Evolutionary conservation across 257 asterid genomes (phyloP).

Genomic region (Gentiana straminea): DNA sequence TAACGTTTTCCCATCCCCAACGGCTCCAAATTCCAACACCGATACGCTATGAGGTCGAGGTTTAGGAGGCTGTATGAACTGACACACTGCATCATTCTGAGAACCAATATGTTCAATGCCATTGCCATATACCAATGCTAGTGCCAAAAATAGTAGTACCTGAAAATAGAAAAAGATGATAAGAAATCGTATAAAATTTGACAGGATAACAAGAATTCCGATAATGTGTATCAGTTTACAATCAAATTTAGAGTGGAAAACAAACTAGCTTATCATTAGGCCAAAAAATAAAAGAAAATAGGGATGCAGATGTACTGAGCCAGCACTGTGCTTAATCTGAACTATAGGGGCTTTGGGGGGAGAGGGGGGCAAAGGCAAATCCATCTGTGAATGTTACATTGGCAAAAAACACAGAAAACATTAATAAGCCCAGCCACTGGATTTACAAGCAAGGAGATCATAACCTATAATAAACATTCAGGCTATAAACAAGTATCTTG

Average conservation of each 20-base stretch:
- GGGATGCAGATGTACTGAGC: no score
- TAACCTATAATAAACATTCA: no score
- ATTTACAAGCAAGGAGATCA: no score
- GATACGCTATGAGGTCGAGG: conserved; percentile 99
- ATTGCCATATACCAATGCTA: conserved; percentile 29
- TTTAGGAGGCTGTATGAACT: conserved; percentile 49
- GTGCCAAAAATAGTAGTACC: conserved; percentile 57
- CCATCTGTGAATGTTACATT: no score
- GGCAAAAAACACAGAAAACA: no score
- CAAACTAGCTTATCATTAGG: no score
- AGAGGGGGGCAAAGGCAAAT: no score
- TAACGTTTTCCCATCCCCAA: conserved; percentile 81
- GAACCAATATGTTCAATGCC: conserved; percentile 12
- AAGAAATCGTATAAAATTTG: conserved; percentile 12
- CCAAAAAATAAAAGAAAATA: no score
- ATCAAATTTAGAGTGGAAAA: no score
- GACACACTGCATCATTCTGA: conserved; percentile 57
- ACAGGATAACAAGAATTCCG: neutral
- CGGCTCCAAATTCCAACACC: conserved; percentile 84
- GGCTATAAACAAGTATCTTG: no score
- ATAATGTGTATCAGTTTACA: neutral
- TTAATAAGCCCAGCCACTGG: no score
- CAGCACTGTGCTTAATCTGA: neutral
- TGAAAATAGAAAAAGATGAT: conserved; percentile 23
- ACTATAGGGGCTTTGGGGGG: no score